These are phyloP conservation scores for Amaranthus tricolor DNA, from an alignment of 179 eudicot genomes.

Conservation along the genomic window DNA sequence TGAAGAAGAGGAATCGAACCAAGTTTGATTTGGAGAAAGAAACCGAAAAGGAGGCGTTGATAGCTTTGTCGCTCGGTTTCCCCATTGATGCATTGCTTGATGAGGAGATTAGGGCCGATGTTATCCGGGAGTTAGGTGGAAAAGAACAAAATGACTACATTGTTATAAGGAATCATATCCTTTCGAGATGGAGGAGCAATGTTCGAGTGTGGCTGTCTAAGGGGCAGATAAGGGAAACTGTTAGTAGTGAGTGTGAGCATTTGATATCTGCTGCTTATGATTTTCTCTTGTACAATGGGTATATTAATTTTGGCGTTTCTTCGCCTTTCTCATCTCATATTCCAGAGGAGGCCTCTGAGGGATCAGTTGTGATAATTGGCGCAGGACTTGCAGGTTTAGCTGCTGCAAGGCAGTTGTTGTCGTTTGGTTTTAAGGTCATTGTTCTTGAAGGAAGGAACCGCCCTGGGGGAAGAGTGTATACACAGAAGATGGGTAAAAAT, in stretches of 20 bases:
- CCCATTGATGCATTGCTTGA: constrained; percentile 82
- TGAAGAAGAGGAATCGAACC: constrained; percentile 63
- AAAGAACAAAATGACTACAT: constrained; percentile 91
- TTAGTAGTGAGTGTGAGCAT: constrained; percentile 71
- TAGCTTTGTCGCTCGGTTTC: constrained; percentile 86
- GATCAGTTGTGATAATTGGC: constrained; percentile 83
- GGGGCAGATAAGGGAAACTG: constrained; percentile 77
- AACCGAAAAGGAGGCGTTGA: constrained; percentile 88
- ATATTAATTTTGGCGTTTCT: constrained; percentile 85
- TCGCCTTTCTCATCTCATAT: constrained; percentile 50
- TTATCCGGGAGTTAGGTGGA: constrained; percentile 69
- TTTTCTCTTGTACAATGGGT: constrained; percentile 78
- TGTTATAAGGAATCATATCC: constrained; percentile 92
- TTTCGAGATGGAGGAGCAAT: constrained; percentile 82
- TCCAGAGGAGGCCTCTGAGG: constrained; percentile 65
- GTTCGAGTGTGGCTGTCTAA: constrained; percentile 74
- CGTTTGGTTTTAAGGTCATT: constrained; percentile 81
- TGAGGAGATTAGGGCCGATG: constrained; percentile 85
- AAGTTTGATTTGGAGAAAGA: constrained; percentile 81
- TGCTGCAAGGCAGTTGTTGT: constrained; percentile 88
- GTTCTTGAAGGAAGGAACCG: constrained; percentile 89
- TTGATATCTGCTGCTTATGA: constrained; percentile 78
- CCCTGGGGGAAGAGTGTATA: constrained; percentile 92
- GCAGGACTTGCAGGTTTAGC: constrained; percentile 96
- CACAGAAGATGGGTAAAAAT: constrained; percentile 71